Evolutionary conservation across 139 green algal genomes (phyloP).

Genomic region (Chlorella sp.): DNA sequence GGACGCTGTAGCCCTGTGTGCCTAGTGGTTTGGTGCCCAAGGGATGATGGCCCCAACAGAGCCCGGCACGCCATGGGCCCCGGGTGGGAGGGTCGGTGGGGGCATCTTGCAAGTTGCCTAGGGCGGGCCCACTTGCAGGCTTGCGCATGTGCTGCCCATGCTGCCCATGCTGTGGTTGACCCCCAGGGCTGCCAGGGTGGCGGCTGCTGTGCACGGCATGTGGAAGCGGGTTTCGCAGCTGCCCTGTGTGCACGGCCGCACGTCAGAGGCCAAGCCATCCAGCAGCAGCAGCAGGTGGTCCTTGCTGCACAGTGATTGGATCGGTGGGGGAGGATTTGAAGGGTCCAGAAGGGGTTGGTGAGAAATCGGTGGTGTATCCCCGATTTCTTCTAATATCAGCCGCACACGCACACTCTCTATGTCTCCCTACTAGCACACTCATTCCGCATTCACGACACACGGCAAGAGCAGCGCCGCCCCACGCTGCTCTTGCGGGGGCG

Average conservation of each 20-base stretch:
- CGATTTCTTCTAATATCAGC: too few relatives aligned
- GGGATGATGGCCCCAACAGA: background rate
- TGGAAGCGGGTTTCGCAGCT: background rate
- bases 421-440: too few relatives aligned
- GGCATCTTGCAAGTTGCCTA: background rate
- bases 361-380: too few relatives aligned
- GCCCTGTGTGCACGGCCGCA: constrained; percentile 4
- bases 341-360: too few relatives aligned
- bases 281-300: constrained; percentile 16
- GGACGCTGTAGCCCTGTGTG: background rate
- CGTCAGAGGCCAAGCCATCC: constrained; percentile 6
- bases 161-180: background rate
- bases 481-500: too few relatives aligned
- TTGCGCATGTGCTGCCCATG: background rate
- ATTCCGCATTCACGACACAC: too few relatives aligned
- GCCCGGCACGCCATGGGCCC: background rate
- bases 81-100: background rate
- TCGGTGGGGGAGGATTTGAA: too few relatives aligned
- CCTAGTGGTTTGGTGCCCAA: background rate
- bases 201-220: background rate
- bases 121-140: background rate
- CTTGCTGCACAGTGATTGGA: background rate
- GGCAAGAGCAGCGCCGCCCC: too few relatives aligned
- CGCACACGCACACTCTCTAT: too few relatives aligned
- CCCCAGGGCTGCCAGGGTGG: background rate